These are phyloP conservation scores for Lactarius evosmus DNA, from an alignment of 768 basidiomycete species.

Conservation along the genomic window DNA sequence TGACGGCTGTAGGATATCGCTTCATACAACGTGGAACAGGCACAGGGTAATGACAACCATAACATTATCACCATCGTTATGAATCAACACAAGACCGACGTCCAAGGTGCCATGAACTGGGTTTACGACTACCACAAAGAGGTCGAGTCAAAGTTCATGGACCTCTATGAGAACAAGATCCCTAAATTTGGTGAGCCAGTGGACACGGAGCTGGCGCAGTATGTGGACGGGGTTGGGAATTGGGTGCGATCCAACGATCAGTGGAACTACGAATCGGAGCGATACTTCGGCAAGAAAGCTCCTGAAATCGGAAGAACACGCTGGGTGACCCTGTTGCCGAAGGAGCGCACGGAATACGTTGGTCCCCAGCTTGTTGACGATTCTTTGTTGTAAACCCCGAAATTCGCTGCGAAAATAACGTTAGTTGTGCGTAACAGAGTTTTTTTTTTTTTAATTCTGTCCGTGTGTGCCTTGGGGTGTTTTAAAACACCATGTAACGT, in stretches of 20 bases:
- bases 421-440: no score
- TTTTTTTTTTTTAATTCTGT: no score
- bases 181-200: conserved; percentile 31
- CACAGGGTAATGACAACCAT: conserved; percentile 37
- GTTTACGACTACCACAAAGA: conserved; percentile 32
- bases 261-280: conserved; percentile 35
- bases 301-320: conserved; percentile 31
- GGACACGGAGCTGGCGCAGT: conserved; percentile 31
- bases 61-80: conserved; percentile 43
- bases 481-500: no score
- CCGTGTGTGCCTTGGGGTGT: no score
- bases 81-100: conserved; percentile 35
- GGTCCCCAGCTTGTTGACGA: conserved; percentile 10
- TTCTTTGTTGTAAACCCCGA: neutral
- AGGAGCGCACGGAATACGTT: conserved; percentile 1
- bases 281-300: conserved; percentile 36
- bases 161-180: conserved; percentile 28
- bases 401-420: no score
- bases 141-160: conserved; percentile 33
- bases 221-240: conserved; percentile 32
- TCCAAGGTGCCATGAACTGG: conserved; percentile 37
- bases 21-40: conserved; percentile 34
- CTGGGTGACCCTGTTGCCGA: conserved; percentile 24
- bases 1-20: conserved; percentile 28
- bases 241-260: conserved; percentile 32